These are phyloP conservation scores for Cercophora newfieldiana DNA, from an alignment of 495 filamentous ascomycete genomes.

Conservation along the genomic window DNA sequence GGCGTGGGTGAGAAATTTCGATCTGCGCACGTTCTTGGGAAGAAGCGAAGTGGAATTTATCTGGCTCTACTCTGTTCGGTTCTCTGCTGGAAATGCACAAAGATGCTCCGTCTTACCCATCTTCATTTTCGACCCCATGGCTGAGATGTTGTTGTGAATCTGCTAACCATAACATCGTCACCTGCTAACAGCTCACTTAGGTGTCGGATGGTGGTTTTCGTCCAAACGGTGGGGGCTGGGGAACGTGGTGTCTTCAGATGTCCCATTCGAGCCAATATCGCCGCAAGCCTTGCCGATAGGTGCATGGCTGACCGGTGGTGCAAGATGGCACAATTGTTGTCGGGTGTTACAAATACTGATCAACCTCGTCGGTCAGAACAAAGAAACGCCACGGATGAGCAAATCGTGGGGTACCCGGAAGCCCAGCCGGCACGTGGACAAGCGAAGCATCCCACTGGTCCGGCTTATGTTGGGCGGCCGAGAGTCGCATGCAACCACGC, in stretches of 20 bases:
- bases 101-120: conserved; percentile 1
- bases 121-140: not conserved
- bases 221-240: not conserved
- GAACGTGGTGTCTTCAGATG: not conserved
- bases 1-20: not conserved
- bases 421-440: not conserved
- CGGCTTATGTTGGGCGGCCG: not conserved
- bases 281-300: not conserved
- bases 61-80: not conserved
- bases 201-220: not conserved
- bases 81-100: not conserved
- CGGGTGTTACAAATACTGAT: not conserved
- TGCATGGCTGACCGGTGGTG: not conserved
- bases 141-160: conserved; percentile 2
- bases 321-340: not conserved
- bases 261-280: not conserved
- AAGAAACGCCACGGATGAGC: conserved; percentile 8
- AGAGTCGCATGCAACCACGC: not conserved
- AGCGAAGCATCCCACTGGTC: not conserved
- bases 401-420: conserved; percentile 7
- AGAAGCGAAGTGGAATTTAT: not conserved
- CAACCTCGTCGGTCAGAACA: not conserved
- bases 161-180: not conserved
- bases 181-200: not conserved
- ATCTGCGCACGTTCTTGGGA: not conserved